Base-by-base conservation (phyloP, 345 rosid species). In the Kernera saxatilis region DNA sequence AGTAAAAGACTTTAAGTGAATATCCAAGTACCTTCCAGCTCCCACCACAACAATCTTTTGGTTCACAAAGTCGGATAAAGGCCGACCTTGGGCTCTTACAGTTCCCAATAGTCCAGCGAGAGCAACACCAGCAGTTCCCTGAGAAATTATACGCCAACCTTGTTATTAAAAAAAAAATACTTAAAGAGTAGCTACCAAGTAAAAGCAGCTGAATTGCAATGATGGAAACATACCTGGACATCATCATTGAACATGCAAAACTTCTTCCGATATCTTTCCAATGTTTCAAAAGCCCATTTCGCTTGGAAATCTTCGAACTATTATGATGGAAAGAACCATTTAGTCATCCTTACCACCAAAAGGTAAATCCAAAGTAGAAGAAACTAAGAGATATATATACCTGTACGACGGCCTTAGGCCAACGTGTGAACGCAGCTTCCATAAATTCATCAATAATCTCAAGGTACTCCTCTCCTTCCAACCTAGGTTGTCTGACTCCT, bases 61-160 rank as follows among this genome's bases (percentile, higher is more conserved):
- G 68, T 91, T 88, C 35, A 77, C 80, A 74, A 91, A 94, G 79
- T 94, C 97, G 0, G 87, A 80, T 73, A 89, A 65, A 23, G 97
- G 84, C 19, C 74, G 85, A 55, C 99, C 99, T 86, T 94, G 99
- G 50, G 99, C 86, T 82, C 99, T 87, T 23, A 88, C 97, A 59
- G 92, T 64, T 77, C 99, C 98, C 81, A 94, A 78, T 45, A 94
- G 76, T 57, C 97, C 99, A 12, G 99, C 99, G 59, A 94, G 89
- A 64, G 99, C 99, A 73, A 94, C 97, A 80, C 99, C 99, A 76
- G 99, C 99, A 71, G 99, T 91, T 82, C 99, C 99, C 99, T 94
- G 53, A 17, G 43, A 72, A 23, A 73, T 45, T 60, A 59, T 58
- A 72, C 15, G 8, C 36, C 48, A 58, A 40, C 25, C 39, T 49